phyloP scores from a whole-genome alignment of 352 stramenopile species.

The Pythium sukuiense region DNA sequence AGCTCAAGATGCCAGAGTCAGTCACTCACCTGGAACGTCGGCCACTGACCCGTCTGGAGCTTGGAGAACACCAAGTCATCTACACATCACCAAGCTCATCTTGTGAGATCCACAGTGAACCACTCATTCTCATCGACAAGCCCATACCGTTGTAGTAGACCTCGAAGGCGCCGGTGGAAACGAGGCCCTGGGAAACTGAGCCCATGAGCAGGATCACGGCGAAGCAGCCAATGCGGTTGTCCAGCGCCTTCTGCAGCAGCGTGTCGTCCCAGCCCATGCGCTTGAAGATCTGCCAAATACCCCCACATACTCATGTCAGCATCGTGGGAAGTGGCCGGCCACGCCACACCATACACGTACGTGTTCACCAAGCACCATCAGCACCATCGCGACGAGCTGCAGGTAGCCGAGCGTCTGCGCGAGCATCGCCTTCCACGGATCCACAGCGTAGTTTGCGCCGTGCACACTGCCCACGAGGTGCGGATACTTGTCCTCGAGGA shows the following conservation, averaged over 20 bases:
- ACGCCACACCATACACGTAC: slow-evolving; percentile 28
- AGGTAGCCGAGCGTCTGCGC: slow-evolving; percentile 46
- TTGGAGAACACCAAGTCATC: slow-evolving; percentile 79
- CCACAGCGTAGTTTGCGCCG: slow-evolving; percentile 61
- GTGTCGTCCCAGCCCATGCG: slow-evolving; percentile 42
- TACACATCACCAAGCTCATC: slow-evolving; percentile 19
- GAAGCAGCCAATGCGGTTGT: slow-evolving; percentile 75
- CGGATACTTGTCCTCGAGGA: slow-evolving; percentile 72
- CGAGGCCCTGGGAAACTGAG: slow-evolving; percentile 55
- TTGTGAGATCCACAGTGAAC: neutral
- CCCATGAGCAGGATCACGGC: slow-evolving; percentile 68
- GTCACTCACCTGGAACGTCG: slow-evolving; percentile 52
- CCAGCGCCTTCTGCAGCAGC: slow-evolving; percentile 61
- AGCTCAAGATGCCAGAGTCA: neutral
- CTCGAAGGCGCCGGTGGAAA: slow-evolving; percentile 77
- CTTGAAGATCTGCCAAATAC: slow-evolving; percentile 41
- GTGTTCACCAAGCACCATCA: slow-evolving; percentile 66
- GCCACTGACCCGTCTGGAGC: slow-evolving; percentile 62
- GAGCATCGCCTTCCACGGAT: slow-evolving; percentile 47
- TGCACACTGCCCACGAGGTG: slow-evolving; percentile 67
- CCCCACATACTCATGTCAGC: neutral
- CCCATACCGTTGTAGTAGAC: slow-evolving; percentile 76
- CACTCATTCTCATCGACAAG: neutral
- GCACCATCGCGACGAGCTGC: slow-evolving; percentile 50
- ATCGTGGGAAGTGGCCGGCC: neutral